Conservation (phyloP, 139 green algal genomes). For the Auxenochlorella protothecoides region DNA sequence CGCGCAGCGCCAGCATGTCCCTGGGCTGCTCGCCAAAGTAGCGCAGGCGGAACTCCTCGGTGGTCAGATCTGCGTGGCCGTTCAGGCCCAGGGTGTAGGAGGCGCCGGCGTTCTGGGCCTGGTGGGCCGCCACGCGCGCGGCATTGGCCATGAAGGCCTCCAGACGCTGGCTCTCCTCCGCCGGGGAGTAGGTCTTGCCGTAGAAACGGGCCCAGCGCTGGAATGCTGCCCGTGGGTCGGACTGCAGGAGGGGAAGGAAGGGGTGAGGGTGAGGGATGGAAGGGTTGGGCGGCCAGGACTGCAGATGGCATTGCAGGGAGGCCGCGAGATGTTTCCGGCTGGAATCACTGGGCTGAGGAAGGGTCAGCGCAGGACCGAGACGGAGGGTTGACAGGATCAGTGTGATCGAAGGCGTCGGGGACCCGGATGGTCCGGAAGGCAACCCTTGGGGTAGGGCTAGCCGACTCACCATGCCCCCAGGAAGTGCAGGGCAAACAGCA, state of each 20-base stretch:
- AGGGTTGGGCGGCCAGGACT: neutral
- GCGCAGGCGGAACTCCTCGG: constrained; percentile 10
- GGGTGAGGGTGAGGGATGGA: neutral
- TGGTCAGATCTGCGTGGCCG: constrained; percentile 15
- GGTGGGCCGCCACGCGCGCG: constrained; percentile 1
- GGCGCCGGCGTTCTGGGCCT: neutral
- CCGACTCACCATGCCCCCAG: too few species aligned
- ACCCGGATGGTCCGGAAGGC: too few species aligned
- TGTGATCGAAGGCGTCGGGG: too few species aligned
- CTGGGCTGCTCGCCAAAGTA: constrained; percentile 10
- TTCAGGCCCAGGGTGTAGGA: constrained; percentile 11
- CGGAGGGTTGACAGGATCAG: too few species aligned
- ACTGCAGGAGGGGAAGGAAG: neutral
- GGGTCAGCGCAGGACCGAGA: too few species aligned
- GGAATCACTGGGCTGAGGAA: too few species aligned
- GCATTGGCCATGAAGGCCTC: neutral
- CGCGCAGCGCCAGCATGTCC: neutral
- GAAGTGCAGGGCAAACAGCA: too few species aligned
- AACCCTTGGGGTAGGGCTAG: too few species aligned
- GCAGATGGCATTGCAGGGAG: too few species aligned
- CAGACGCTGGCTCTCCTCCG: neutral
- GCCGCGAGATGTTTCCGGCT: too few species aligned
- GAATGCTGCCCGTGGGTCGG: neutral
- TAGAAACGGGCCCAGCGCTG: constrained; percentile 6
- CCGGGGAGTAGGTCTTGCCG: constrained; percentile 6